Conservation (phyloP, 495 filamentous ascomycete species). For the Tuber melanosporum region DNA sequence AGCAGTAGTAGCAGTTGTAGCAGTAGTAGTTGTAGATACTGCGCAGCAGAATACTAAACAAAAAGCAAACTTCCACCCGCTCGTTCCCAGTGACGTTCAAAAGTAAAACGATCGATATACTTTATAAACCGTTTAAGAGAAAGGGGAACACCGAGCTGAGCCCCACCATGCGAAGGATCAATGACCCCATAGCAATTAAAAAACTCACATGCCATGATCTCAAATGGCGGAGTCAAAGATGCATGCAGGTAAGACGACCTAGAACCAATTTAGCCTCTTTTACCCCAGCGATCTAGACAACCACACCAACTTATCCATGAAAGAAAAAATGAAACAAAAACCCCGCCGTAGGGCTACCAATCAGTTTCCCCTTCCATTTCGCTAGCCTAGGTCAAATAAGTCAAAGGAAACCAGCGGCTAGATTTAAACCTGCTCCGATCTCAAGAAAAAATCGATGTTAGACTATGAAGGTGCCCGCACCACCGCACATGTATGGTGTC, state of each 20-base stretch:
- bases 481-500: not conserved
- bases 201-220: not conserved
- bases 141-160: not conserved
- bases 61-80: not conserved
- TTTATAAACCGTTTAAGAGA: not conserved
- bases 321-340: not conserved
- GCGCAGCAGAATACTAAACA: not conserved
- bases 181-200: not conserved
- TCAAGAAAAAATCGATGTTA: not conserved
- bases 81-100: not conserved
- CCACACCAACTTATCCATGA: not conserved
- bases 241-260: not conserved
- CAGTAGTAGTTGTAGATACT: not conserved
- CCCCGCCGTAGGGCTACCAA: not conserved
- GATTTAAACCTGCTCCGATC: not conserved
- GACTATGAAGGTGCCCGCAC: not conserved
- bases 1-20: not conserved
- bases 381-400: not conserved
- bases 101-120: not conserved
- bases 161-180: not conserved
- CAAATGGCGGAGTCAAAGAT: constrained; percentile 2
- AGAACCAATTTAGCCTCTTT: not conserved
- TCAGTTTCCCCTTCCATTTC: not conserved
- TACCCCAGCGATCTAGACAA: not conserved
- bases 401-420: not conserved